Evolutionary conservation across 2,329 filamentous ascomycete species (phyloP).

Genomic region (Ophiobolus disseminans): DNA sequence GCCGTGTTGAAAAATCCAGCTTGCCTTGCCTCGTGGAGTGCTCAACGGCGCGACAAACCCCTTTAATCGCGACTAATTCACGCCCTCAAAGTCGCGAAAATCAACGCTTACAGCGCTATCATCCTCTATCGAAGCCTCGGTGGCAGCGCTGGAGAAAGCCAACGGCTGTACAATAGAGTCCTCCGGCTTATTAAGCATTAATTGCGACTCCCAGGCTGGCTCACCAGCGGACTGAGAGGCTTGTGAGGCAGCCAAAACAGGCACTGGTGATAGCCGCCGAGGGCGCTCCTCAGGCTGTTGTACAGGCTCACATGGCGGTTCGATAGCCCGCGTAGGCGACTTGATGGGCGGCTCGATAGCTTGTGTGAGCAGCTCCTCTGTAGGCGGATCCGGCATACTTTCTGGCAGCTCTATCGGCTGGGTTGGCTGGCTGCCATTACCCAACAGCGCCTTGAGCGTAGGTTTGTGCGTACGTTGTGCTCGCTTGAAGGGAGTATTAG

Average conservation of each 20-base stretch:
- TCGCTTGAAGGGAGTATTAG: too few species aligned
- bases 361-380: too few species aligned
- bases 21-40: neutral
- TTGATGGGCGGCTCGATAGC: too few species aligned
- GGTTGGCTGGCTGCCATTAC: too few species aligned
- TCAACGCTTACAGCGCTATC: neutral
- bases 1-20: slow-evolving; percentile 2
- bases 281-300: neutral
- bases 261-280: neutral
- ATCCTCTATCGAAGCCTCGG: neutral
- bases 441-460: too few species aligned
- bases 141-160: neutral
- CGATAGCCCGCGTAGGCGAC: neutral
- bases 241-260: neutral
- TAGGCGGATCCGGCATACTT: too few species aligned
- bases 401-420: too few species aligned
- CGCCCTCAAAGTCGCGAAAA: neutral
- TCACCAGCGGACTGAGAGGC: neutral
- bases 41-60: neutral
- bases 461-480: too few species aligned
- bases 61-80: neutral
- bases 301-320: too few species aligned
- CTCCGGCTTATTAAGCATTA: neutral
- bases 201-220: slow-evolving; percentile 1
- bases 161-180: neutral